Evolutionary conservation across 1,284 basidiomycete genomes (phyloP).

Genomic region (Ceratobasidium sp.): DNA sequence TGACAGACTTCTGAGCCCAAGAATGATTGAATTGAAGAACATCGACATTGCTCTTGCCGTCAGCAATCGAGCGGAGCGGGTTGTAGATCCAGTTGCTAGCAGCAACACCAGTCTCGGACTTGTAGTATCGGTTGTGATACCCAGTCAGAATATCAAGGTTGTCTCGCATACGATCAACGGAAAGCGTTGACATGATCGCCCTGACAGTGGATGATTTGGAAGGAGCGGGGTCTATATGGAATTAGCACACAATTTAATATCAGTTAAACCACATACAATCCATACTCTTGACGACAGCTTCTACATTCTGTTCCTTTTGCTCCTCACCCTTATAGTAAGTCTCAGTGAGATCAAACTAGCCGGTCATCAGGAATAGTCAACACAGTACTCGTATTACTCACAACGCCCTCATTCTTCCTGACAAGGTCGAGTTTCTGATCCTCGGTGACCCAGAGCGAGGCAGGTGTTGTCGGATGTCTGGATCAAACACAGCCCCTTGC

Average conservation of each 20-base stretch:
- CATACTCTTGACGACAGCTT: constrained; percentile 33
- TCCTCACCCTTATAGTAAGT: constrained; percentile 10
- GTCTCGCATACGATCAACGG: constrained; percentile 42
- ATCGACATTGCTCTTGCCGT: constrained; percentile 45
- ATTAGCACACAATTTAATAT: constrained; percentile 44
- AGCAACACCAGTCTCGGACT: constrained; percentile 54
- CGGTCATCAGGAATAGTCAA: background rate
- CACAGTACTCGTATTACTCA: background rate
- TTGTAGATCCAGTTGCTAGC: constrained; percentile 41
- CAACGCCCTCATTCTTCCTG: constrained; percentile 18
- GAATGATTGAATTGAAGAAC: constrained; percentile 58
- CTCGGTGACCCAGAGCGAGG: constrained; percentile 24
- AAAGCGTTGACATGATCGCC: constrained; percentile 44
- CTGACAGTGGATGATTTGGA: constrained; percentile 45
- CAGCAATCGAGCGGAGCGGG: constrained; percentile 28
- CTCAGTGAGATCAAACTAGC: constrained; percentile 35
- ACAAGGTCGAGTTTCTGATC: constrained; percentile 21
- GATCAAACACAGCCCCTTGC: constrained; percentile 32
- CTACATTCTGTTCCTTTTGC: constrained; percentile 16
- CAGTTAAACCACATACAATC: constrained; percentile 46
- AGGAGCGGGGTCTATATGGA: constrained; percentile 30
- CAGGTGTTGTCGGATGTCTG: constrained; percentile 4
- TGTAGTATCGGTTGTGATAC: constrained; percentile 63
- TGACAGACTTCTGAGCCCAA: constrained; percentile 63
- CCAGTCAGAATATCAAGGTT: constrained; percentile 47